Evolutionary conservation across 306 rosid genomes (phyloP).

Genomic region (Acacia acuminata): DNA sequence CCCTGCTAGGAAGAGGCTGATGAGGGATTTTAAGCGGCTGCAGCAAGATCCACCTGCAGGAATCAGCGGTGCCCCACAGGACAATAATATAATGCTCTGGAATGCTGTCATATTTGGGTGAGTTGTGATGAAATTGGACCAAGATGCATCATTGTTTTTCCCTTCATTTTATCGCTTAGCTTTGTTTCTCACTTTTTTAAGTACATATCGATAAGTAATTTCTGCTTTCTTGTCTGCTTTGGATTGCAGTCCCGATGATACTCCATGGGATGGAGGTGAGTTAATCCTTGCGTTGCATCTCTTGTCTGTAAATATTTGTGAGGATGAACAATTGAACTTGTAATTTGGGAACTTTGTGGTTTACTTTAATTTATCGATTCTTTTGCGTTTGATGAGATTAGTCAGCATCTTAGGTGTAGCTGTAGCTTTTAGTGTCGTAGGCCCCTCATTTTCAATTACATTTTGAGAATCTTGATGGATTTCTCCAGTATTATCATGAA

Average conservation of each 20-base stretch:
- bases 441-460: not conserved
- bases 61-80: slow-evolving; percentile 98
- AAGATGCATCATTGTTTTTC: slow-evolving; percentile 21
- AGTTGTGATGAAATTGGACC: slow-evolving; percentile 37
- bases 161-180: slow-evolving; percentile 18
- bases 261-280: slow-evolving; percentile 78
- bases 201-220: slow-evolving; percentile 53
- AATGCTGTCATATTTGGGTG: slow-evolving; percentile 99
- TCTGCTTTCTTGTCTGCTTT: slow-evolving; percentile 62
- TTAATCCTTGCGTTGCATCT: slow-evolving; percentile 13
- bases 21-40: slow-evolving; percentile 99
- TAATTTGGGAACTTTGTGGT: slow-evolving; percentile 8
- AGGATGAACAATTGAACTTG: not conserved
- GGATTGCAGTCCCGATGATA: slow-evolving; percentile 69
- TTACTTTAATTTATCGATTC: not conserved
- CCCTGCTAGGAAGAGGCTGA: slow-evolving; percentile 90
- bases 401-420: not conserved
- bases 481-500: not conserved
- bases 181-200: slow-evolving; percentile 34
- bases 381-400: not conserved
- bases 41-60: slow-evolving; percentile 99
- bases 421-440: slow-evolving; percentile 19
- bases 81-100: slow-evolving; percentile 97
- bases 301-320: not conserved
- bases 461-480: slow-evolving; percentile 21